phyloP scores from a whole-genome alignment of 2,329 filamentous ascomycete species.

The Chaetomiaceae sp. region DNA sequence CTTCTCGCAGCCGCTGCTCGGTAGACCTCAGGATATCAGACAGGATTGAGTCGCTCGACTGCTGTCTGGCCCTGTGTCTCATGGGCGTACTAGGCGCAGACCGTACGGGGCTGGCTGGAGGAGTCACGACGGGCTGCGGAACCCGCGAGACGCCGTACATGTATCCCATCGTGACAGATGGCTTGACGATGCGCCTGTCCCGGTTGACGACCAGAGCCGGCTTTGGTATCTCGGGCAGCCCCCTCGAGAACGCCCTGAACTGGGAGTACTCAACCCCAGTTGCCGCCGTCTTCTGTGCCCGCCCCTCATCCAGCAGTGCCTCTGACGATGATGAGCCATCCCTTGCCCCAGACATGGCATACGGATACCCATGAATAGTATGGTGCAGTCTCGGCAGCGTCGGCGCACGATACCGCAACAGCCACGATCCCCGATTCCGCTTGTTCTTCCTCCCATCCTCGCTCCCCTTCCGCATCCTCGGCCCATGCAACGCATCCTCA shows the following conservation, averaged over 20 bases:
- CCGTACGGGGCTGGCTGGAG: conserved; percentile 14
- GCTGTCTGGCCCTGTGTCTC: conserved; percentile 25
- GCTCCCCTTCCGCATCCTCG: conserved; percentile 33
- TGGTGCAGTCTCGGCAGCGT: conserved; percentile 34
- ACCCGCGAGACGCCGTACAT: conserved; percentile 3
- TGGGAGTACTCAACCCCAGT: conserved; percentile 15
- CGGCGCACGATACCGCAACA: conserved; percentile 28
- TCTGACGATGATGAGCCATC: background rate
- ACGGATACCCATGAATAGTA: conserved; percentile 16
- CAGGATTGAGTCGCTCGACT: conserved; percentile 44
- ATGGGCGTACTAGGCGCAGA: conserved; percentile 19
- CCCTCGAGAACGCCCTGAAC: conserved; percentile 11
- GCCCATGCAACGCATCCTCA: conserved; percentile 48
- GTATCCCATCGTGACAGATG: conserved; percentile 8
- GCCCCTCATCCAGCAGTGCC: background rate
- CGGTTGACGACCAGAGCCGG: conserved; percentile 13
- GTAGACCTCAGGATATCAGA: conserved; percentile 49
- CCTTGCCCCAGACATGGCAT: background rate
- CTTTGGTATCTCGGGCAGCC: conserved; percentile 19
- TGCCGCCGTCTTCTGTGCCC: background rate
- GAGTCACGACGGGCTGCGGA: background rate
- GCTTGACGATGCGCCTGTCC: background rate
- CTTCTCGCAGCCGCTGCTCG: conserved; percentile 43
- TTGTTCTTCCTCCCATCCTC: conserved; percentile 27
- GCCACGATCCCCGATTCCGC: conserved; percentile 28